Evolutionary conservation across 345 rosid genomes (phyloP), one percentile per base, ranked within the genome.

Genomic region (Brassica juncea): DNA sequence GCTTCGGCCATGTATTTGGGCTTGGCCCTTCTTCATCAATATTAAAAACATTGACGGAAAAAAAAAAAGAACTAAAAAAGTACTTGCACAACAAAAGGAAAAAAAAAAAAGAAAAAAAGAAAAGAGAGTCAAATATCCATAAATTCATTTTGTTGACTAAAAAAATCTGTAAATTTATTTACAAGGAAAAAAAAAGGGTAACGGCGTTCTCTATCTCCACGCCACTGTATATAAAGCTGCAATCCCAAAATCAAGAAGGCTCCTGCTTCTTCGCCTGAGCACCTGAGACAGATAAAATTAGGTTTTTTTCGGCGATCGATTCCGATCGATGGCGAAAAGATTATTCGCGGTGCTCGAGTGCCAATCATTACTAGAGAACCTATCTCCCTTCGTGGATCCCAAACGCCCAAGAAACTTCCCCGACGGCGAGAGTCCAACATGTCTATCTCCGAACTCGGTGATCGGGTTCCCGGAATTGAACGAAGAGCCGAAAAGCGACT

Each of bases 401-500:
- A 78, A 78, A 78, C 82, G 82, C 68, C 3, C 55, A 0, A 72
- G 58, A 44, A 61, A 44, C 72, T 54, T 1, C 0, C 54, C 81
- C 5, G 47, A 10, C 34, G 39, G 28, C 19, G 69, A 69, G 8
- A 47, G 44, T 0, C 14, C 57, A 52, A 57, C 61, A 6, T 14
- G 12, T 14, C 21, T 0, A 3, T 37, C 32, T 1, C 63, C 86
- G 5, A 75, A 84, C 76, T 83, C 80, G 39, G 74, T 72, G 55
- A 84, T 88, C 37, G 72, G 79, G 30, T 95, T 89, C 82, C 99
- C 92, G 3, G 75, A 86, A n/a, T 83, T 95, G 21, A 89, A 90
- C 11, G 90, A 89, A 76, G 97, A 95, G 80, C 94, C 98, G 4
- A 90, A 81, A 3, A 86, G 84, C 54, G 97, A 82, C 16, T 88